Evolutionary conservation across 495 filamentous ascomycete genomes (phyloP).

Genomic region (Penicillium verhagenii): DNA sequence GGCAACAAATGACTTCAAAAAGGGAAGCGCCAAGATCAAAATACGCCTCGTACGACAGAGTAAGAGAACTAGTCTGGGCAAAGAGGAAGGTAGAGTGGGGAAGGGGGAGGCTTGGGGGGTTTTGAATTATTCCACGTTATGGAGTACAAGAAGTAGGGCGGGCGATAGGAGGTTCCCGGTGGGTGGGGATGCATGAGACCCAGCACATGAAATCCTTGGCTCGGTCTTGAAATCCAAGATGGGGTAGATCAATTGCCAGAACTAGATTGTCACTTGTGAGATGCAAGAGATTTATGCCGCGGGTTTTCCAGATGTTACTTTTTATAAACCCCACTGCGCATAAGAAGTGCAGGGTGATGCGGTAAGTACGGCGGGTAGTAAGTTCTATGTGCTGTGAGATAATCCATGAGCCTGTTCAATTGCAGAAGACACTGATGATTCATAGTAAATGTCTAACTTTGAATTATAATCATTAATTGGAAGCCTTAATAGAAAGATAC

Average conservation of each 20-base stretch:
- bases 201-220: not conserved
- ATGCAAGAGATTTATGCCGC: too few relatives aligned
- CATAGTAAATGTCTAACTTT: too few relatives aligned
- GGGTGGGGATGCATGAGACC: slow-evolving; percentile 3
- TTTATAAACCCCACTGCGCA: too few relatives aligned
- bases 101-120: slow-evolving; percentile 12
- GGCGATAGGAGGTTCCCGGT: slow-evolving; percentile 14
- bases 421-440: too few relatives aligned
- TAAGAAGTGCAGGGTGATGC: too few relatives aligned
- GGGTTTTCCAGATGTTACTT: too few relatives aligned
- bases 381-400: too few relatives aligned
- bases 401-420: too few relatives aligned
- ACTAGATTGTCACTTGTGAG: not conserved
- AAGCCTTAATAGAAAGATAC: too few relatives aligned
- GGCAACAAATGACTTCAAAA: not conserved
- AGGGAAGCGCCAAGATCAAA: slow-evolving; percentile 12
- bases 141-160: slow-evolving; percentile 9
- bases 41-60: slow-evolving; percentile 1
- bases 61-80: slow-evolving; percentile 3
- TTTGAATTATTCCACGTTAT: slow-evolving; percentile 16
- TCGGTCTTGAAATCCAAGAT: not conserved
- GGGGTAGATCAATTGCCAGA: slow-evolving; percentile 1
- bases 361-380: too few relatives aligned
- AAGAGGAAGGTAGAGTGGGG: slow-evolving; percentile 10
- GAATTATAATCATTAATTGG: too few relatives aligned